Percentiles rank a stretch among this genome's conserved stretches.
Evolutionary conservation across 2,329 filamentous ascomycete species (phyloP).

Genomic region (Colletotrichum sp.): DNA sequence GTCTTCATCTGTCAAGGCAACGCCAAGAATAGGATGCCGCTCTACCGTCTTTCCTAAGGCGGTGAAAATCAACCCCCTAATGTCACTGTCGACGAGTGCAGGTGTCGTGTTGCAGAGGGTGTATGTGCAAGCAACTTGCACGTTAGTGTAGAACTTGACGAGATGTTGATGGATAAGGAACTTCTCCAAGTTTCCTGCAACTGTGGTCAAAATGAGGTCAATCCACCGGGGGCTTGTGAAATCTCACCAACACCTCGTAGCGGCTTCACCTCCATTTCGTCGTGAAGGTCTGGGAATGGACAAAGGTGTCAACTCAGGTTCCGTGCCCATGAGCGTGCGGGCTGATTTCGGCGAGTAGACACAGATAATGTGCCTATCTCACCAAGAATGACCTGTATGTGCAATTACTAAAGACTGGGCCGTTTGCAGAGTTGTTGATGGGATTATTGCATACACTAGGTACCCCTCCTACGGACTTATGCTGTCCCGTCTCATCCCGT

Average conservation of each 20-base stretch:
- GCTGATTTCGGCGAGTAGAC: not conserved
- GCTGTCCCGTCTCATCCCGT: not conserved
- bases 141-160: not conserved
- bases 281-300: not conserved
- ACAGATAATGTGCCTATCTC: not conserved
- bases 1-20: not conserved
- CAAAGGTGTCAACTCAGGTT: not conserved
- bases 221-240: not conserved
- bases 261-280: not conserved
- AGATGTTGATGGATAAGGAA: not conserved
- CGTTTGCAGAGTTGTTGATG: not conserved
- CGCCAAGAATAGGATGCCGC: not conserved
- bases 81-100: not conserved
- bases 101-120: not conserved
- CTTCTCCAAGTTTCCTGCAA: not conserved
- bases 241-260: not conserved
- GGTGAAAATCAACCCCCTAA: not conserved
- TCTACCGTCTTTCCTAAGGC: not conserved
- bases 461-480: not conserved
- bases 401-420: not conserved
- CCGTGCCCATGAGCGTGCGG: not conserved
- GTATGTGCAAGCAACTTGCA: not conserved
- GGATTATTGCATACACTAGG: not conserved
- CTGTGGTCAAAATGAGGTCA: not conserved
- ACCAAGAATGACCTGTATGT: not conserved